Conservation (phyloP, 805 yeast species). For the Candida lessepsii region DNA sequence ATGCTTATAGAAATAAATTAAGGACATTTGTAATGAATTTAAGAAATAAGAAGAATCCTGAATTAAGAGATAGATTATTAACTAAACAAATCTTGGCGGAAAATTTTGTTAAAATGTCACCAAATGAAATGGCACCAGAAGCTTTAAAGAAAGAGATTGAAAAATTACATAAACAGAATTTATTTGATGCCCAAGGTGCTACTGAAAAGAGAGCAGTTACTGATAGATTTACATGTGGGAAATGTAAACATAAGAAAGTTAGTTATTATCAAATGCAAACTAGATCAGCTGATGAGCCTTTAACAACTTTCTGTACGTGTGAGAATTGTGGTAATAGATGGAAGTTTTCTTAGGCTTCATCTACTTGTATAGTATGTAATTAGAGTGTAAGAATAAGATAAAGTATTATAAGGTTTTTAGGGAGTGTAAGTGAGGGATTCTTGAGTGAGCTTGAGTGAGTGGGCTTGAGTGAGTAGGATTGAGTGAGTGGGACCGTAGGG, state of each 20-base stretch:
- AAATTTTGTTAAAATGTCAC: conserved; percentile 73
- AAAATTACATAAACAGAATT: conserved; percentile 79
- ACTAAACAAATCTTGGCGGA: conserved; percentile 65
- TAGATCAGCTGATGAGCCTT: conserved; percentile 97
- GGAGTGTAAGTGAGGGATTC: too few relatives aligned
- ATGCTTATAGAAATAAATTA: conserved; percentile 75
- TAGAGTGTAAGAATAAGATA: conserved; percentile 4
- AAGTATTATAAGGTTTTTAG: too few relatives aligned
- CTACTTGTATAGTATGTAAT: conserved; percentile 1
- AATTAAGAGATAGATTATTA: conserved; percentile 66
- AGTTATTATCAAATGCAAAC: conserved; percentile 98
- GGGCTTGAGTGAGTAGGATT: too few relatives aligned
- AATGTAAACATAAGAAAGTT: conserved; percentile 95
- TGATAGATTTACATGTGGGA: conserved; percentile 95
- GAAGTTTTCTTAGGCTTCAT: conserved; percentile 73
- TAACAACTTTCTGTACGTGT: conserved; percentile 97
- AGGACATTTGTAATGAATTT: conserved; percentile 85
- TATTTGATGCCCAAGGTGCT: conserved; percentile 97
- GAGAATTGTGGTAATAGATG: conserved; percentile 97
- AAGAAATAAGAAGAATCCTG: conserved; percentile 87
- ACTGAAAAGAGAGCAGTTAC: conserved; percentile 94
- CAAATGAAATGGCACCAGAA: conserved; percentile 96
- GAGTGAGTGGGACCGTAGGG: too few relatives aligned
- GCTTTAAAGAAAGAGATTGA: conserved; percentile 82
- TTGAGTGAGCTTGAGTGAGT: too few relatives aligned